Base-by-base conservation (phyloP, 495 filamentous ascomycete genomes). In the Podospora didyma region DNA sequence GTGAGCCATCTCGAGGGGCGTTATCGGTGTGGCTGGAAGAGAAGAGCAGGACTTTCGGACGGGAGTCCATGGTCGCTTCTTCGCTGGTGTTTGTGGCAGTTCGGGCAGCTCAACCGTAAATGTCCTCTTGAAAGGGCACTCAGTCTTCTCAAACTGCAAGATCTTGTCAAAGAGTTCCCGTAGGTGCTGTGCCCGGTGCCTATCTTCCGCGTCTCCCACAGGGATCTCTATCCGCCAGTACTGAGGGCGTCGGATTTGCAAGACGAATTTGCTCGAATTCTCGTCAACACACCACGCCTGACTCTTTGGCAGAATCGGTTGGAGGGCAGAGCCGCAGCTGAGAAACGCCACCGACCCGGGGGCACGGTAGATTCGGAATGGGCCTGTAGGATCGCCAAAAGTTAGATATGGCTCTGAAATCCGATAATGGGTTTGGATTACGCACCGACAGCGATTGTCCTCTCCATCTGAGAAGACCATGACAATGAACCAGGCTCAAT, bases 211-310 rank as follows among this genome's bases (percentile, higher is more conserved):
- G 0, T 79, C 79, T 14, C 74, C 72, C 41, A 81, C 76, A 2
- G 91, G 89, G 7, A 96, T 67, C 62, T 96, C 92, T 61, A 96
- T 94, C 44, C 92, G 84, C 77, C 93, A 96, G 65, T 92, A 96
- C 46, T 86, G 86, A 16, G 90, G 83, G 24, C 84, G 79, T 31
- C 89, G 81, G 50, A 94, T 88, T 53, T 89, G 86, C 57, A 96
- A 64, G 6, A 94, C 87, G 62, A 94, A 96, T 57, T 86, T 91
- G 69, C 75, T 78, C 35, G 86, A 86, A 39, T 86, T 83, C 45
- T 88, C 87, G 66, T 96, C 89, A 20, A 96, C 89, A 71, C 89
- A 94, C 92, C 92, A 96, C 58, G 85, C 94, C 66, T 94, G 89
- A 19, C 88, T 93, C 69, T 89, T 94, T 10, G 89, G 88, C 37